Conservation (phyloP, 2,329 filamentous ascomycete genomes). For the Phyllosticta citriasiana region DNA sequence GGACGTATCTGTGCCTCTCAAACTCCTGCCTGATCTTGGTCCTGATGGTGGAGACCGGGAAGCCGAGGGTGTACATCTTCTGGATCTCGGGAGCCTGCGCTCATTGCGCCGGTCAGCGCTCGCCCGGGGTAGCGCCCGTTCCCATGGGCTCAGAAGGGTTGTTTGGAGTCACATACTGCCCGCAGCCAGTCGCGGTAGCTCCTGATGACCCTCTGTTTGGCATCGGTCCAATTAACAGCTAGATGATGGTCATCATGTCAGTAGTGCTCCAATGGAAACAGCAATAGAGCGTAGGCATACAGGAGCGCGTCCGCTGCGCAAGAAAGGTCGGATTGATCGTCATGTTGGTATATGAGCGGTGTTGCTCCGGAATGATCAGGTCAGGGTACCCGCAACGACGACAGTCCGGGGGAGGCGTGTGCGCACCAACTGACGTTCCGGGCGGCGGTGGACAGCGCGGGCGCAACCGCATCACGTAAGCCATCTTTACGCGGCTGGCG, state of each 20-base stretch:
- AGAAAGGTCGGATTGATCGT: conserved; percentile 81
- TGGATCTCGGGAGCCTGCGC: conserved; percentile 87
- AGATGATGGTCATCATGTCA: conserved; percentile 15
- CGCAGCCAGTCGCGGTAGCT: conserved; percentile 95
- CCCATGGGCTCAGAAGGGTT: background rate
- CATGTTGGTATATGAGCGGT: conserved; percentile 60
- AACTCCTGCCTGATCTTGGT: conserved; percentile 96
- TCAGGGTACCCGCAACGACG: background rate
- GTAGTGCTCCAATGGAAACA: conserved; percentile 13
- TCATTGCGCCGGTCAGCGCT: background rate
- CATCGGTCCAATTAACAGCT: conserved; percentile 87
- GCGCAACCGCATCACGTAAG: background rate
- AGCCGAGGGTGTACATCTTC: conserved; percentile 88
- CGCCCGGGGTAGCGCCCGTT: background rate
- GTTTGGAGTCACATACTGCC: conserved; percentile 57
- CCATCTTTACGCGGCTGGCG: background rate
- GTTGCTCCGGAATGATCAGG: background rate
- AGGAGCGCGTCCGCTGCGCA: conserved; percentile 47
- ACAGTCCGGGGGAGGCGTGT: background rate
- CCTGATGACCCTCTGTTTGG: conserved; percentile 73
- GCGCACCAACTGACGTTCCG: conserved; percentile 2
- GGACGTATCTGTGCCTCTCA: conserved; percentile 87
- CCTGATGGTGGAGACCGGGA: conserved; percentile 77
- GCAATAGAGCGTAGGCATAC: conserved; percentile 23
- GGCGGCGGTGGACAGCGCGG: background rate